Evolutionary conservation across 2,329 filamentous ascomycete genomes (phyloP), one percentile per base, ranked within the genome.

Genomic region (Ophiostoma australiae): DNA sequence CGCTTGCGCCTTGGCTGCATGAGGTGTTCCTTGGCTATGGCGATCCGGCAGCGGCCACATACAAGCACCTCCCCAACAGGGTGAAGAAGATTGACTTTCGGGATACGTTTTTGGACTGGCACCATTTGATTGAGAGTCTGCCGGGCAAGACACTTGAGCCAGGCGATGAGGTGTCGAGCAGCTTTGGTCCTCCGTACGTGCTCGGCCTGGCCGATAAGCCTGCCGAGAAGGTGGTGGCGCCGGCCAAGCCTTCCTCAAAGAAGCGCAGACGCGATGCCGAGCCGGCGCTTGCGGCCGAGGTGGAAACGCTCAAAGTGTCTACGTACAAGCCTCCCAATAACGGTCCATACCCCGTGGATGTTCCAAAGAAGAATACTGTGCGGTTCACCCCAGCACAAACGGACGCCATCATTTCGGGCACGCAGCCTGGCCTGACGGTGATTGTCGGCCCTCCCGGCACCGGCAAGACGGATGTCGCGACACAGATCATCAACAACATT

Each of bases 11-110:
- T 1, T 99, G 95, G 95, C 84, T 99, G 63, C 93, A 97, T 76
- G 95, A 98, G 75, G 94, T 98, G 11, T 99, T 98, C 79, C 83
- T 99, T n/a, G 95, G 95, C 3, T 98, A 97, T 78, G 95, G 95
- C 67, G 94, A 99, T 79, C 94, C 95, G 72, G 87, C 92, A 39
- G 90, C 91, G 72, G 95, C 95, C 44, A 91, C 89, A 31, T 97
- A 97, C 81, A 93, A 91, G 74, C 90, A 93, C 69, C 82, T 99
- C 20, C 82, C 91, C 1, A 95, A 93, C 78, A 87, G 89, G 72
- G 84, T 97, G 74, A 88, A 89, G 76, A 91, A 87, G 70, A 83
- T 99, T 70, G 93, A 99, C 79, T 97, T 93, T 78, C 87, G 93
- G 70, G 96, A 99, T 78, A 98, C 95, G 0, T 97, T 99, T 78